Base-by-base conservation (phyloP, 2,329 filamentous ascomycete genomes). In the Alternaria dauci region DNA sequence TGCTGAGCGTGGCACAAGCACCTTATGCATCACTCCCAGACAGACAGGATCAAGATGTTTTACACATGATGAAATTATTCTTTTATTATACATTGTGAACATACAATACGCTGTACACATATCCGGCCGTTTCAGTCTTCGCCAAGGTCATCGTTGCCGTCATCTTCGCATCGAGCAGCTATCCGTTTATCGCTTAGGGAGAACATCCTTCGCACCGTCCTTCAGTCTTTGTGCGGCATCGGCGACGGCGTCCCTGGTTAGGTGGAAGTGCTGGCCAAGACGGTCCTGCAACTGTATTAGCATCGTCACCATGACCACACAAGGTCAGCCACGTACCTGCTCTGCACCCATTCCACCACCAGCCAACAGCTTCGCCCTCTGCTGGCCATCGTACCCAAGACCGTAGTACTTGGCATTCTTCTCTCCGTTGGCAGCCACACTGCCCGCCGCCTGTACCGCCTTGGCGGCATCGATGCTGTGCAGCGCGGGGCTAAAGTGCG, bases 321-420 rank as follows among this genome's bases (percentile, higher is more conserved):
- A 11, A 2, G n/a, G 23, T 47, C 12, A 16, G 23, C 34, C 25
- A 55, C 67, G 46, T 71, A 77, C 75, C 70, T 78, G 75, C 55
- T 78, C 75, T 34, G 74, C 74, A 8, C 74, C 75, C 14, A 58
- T 61, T n/a, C 74, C 73, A 47, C 71, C 68, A 38, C 62, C 61
- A 34, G 75, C 74, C 60, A 77, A 52, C 32, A 69, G 43, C 60
- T 69, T 71, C 26, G 74, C 75, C 43, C 71, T 62, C 59, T 68
- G 71, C 54, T 65, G 70, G 8, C 75, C 75, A 59, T 78, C 75
- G 30, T 68, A 60, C 1, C 75, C 75, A 6, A 77, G 67, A 23
- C 75, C 73, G 44, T 66, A 68, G 26, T 66, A 65, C 46, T 71
- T 67, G 23, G 72, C 71, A 50, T 74, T 70, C 18, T 67, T 65